Evolutionary conservation across 1,139 yeast genomes (phyloP), one percentile per base, ranked within the genome.

Genomic region (Yueomyces sp.): DNA sequence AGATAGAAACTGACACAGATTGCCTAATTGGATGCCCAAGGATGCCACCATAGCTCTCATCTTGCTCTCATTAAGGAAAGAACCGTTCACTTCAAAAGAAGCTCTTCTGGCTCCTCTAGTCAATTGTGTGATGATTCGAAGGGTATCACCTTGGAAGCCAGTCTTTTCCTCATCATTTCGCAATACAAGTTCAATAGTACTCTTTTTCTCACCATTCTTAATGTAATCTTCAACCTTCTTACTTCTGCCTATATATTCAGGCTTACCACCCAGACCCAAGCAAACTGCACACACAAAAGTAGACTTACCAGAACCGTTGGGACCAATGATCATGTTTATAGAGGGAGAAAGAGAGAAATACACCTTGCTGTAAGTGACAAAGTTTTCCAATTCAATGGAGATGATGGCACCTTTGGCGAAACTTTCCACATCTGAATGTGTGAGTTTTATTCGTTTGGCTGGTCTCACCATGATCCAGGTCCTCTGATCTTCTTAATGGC

Each of bases 241-340:
- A 44, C 84, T 84, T 42, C 96, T 75, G n/a, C 93, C 94, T 48
- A 89, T 75, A 39, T 80, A 68, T 34, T 79, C 85, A 4, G 89
- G 75, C 47, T 73, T 76, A 2, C 97, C 97, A 1, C 82, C 93
- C 12, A 93, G 66, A 0, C 96, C 96, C 36, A 93, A 68, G 60
- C 96, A 91, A 1, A 91, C 77, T 0, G 97, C 97, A 46, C 96
- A 86, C 4, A 91, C 95, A 52, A 91, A 75, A 0, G 98, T 86
- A 40, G 93, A 80, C 59, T 93, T 93, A 4, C 99, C 99, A 0
- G 96, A 78, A 36, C 99, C 99, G 58, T 93, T 93, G 4, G 98
- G 97, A 0, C 97, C 98, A 44, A 91, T 83, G 46, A 93, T 83
- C 85, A 93, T 78, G 59, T 93, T 93, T 57, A 93, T 68, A 2